These are phyloP conservation scores for Dothidotthia symphoricarpi DNA, from an alignment of 2,329 filamentous ascomycete genomes.

Conservation along the genomic window DNA sequence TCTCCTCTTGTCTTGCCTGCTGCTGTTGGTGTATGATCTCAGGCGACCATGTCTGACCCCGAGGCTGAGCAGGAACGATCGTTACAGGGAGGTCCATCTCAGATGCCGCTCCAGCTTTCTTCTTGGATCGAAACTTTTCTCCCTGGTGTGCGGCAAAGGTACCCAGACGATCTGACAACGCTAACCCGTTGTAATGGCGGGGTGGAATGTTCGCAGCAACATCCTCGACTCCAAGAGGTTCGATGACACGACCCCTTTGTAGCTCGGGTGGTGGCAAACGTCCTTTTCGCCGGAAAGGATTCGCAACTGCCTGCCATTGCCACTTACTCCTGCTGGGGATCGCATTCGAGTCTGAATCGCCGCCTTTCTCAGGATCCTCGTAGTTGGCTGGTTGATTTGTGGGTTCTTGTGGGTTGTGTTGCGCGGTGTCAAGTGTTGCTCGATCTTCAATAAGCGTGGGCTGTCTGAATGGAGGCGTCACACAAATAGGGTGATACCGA, in stretches of 20 bases:
- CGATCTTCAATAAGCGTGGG: conserved; percentile 18
- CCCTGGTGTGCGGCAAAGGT: conserved; percentile 52
- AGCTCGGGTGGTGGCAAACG: conserved; percentile 61
- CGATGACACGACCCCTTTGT: conserved; percentile 54
- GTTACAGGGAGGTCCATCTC: conserved; percentile 55
- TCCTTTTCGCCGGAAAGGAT: conserved; percentile 59
- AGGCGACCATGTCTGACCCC: conserved; percentile 57
- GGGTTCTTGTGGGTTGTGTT: conserved; percentile 4
- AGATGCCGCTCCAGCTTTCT: conserved; percentile 28
- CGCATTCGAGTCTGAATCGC: conserved; percentile 12
- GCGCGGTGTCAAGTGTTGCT: conserved; percentile 6
- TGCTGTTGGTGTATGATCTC: conserved; percentile 30
- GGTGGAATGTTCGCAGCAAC: conserved; percentile 38
- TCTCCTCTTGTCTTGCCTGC: conserved; percentile 19
- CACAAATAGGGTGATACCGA: conserved; percentile 58
- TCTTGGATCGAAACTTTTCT: conserved; percentile 45
- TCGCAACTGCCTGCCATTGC: conserved; percentile 53
- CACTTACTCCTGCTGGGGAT: conserved; percentile 25
- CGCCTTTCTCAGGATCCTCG: conserved; percentile 36
- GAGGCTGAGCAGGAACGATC: conserved; percentile 59
- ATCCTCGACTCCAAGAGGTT: conserved; percentile 41
- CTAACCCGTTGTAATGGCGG: conserved; percentile 47
- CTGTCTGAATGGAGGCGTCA: conserved; percentile 32
- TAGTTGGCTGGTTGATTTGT: conserved; percentile 11
- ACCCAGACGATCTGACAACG: conserved; percentile 47